Base-by-base conservation (phyloP, 441 rosid species). In the Corymbia citriodora region DNA sequence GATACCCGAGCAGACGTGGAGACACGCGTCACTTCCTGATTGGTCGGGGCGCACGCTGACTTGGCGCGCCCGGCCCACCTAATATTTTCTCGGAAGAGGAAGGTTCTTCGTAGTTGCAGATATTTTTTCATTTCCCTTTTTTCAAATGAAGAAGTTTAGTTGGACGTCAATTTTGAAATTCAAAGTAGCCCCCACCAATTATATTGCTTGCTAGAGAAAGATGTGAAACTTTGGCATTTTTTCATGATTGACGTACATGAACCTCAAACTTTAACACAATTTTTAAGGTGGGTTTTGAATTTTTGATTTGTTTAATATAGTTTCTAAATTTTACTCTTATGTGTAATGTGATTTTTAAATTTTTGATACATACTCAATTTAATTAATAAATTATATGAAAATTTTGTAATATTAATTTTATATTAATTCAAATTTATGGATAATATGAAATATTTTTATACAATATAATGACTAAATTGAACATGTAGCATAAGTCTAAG, bases 401-500 rank as follows among this genome's bases (percentile, higher is more conserved):
- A n/a, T n/a, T n/a, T n/a, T n/a, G n/a, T n/a, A n/a, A n/a, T n/a
- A n/a, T n/a, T n/a, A n/a, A n/a, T 2, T 0, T 13, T 29, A 12
- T 12, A 27, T 27, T 29, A 13, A 12, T 61, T 13, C 0, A 6
- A 0, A 0, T 61, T 59, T 0, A 10, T 10, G 0, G 0, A 59
- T 0, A 23, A 59, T 23, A 59, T 0, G 4, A 1, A 23, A 23
- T 1, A 23, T 59, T 0, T 25, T 59, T 59, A 25, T 59, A 59
- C 14, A 1, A 0, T 59, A 23, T 0, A 13, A 0, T 59, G 25
- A 59, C 10, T 59, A 59, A 59, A 59, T 59, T 59, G 7, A 59
- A 59, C 0, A 0, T 10, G 0, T 59, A 4, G 0, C 63, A 0
- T 23, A 59, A 59, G 0, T 59, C 25, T 0, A 10, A 10, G 0